These are phyloP conservation scores for Chaetomium strumarium DNA, from an alignment of 2,329 filamentous ascomycete genomes.

Conservation along the genomic window DNA sequence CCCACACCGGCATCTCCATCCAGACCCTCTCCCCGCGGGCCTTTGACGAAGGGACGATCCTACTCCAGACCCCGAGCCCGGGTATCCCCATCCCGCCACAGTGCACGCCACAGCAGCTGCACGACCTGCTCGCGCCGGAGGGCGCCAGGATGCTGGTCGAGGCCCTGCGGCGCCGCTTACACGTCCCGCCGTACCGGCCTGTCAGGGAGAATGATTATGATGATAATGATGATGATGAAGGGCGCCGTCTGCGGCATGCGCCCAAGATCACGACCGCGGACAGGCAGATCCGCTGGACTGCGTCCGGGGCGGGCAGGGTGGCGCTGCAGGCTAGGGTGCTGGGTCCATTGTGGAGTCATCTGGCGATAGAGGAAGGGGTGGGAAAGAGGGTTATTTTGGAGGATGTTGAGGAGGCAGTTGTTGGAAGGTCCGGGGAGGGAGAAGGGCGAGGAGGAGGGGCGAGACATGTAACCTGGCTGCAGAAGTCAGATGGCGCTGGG, in stretches of 20 bases:
- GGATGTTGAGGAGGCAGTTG: constrained; percentile 24
- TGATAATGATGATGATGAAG: neutral
- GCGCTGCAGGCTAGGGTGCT: constrained; percentile 34
- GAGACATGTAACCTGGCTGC: neutral
- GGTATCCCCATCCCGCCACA: constrained; percentile 46
- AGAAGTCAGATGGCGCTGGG: neutral
- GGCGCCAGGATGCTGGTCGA: constrained; percentile 67
- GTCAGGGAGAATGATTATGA: neutral
- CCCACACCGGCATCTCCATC: constrained; percentile 68
- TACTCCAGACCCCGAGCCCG: constrained; percentile 61
- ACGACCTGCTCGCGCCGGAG: constrained; percentile 48
- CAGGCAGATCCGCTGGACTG: neutral
- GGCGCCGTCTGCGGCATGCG: neutral
- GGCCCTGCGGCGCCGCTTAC: constrained; percentile 56
- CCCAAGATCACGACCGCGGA: neutral
- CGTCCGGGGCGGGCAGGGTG: constrained; percentile 26
- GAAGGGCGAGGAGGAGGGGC: neutral
- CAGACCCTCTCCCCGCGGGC: constrained; percentile 73
- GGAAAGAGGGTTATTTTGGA: constrained; percentile 37
- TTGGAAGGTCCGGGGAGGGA: neutral
- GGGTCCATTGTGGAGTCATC: constrained; percentile 52
- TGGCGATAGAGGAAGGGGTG: neutral
- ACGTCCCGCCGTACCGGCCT: constrained; percentile 54
- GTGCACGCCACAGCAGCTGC: constrained; percentile 45
- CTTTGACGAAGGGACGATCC: constrained; percentile 74